Percentiles rank a stretch among this genome's conserved stretches.
Evolutionary conservation across 1,139 yeast species (phyloP).

Genomic region (Magnusiomyces sp.): DNA sequence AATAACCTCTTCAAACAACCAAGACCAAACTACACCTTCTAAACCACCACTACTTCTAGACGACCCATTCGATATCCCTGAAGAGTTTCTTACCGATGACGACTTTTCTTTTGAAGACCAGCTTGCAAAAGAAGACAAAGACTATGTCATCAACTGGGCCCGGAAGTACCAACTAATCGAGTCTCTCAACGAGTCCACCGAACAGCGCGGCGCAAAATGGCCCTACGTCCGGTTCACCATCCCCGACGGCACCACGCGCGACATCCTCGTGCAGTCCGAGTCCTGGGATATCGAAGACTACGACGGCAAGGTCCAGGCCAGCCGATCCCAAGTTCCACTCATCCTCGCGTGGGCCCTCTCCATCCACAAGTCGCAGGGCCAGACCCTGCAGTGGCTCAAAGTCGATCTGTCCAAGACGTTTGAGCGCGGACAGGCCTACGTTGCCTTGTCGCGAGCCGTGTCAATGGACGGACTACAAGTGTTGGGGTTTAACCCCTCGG

Average conservation of each 20-base stretch:
- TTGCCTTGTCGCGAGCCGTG: constrained; percentile 81
- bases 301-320: constrained; percentile 42
- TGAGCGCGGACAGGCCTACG: constrained; percentile 94
- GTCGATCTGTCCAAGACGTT: constrained; percentile 73
- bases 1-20: too few species aligned
- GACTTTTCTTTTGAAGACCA: constrained; percentile 13
- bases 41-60: background rate
- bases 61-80: constrained; percentile 18
- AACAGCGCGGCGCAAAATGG: constrained; percentile 25
- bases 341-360: constrained; percentile 93
- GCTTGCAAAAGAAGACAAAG: constrained; percentile 11
- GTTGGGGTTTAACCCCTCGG: constrained; percentile 50
- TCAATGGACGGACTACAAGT: constrained; percentile 74
- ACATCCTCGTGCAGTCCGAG: constrained; percentile 65
- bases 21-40: constrained; percentile 8
- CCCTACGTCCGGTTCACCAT: constrained; percentile 74
- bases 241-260: constrained; percentile 64
- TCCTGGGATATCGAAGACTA: constrained; percentile 64
- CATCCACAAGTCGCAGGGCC: constrained; percentile 95
- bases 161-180: constrained; percentile 27
- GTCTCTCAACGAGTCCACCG: constrained; percentile 18
- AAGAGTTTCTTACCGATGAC: constrained; percentile 5
- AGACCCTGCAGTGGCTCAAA: constrained; percentile 71
- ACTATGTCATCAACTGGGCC: constrained; percentile 17
- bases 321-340: constrained; percentile 63